Evolutionary conservation across 345 rosid genomes (phyloP).

Genomic region (Sapria himalayana): DNA sequence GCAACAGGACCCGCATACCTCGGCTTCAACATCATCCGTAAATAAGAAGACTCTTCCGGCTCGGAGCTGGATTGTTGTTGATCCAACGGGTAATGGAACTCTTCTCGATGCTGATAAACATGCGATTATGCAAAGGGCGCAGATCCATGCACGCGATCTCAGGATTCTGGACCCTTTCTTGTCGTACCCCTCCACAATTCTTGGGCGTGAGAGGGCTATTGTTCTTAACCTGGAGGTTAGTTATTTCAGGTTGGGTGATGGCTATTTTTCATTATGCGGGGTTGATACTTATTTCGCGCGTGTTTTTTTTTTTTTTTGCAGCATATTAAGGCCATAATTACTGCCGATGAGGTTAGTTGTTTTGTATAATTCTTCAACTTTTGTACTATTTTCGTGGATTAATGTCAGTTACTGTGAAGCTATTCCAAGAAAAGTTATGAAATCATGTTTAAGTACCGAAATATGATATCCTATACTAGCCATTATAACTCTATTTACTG

Average conservation of each 20-base stretch:
- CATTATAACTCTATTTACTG: no score
- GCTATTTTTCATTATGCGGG: neutral
- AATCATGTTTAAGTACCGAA: no score
- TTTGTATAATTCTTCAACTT: neutral
- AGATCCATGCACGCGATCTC: conserved; percentile 96
- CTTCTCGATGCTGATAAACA: conserved; percentile 56
- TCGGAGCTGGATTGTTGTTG: conserved; percentile 48
- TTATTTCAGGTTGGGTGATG: neutral
- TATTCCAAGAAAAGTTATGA: no score
- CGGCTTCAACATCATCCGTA: conserved; percentile 9
- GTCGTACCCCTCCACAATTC: conserved; percentile 86
- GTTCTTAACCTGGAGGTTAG: conserved; percentile 80
- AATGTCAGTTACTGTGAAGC: no score
- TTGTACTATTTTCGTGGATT: no score
- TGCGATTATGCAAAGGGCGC: conserved; percentile 80
- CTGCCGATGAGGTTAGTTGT: conserved; percentile 67
- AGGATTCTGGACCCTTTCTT: conserved; percentile 81
- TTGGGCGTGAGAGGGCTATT: conserved; percentile 93
- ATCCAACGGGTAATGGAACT: conserved; percentile 28
- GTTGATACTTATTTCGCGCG: neutral
- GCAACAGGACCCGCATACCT: conserved; percentile 40
- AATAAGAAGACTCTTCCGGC: conserved; percentile 54
- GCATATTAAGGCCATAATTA: conserved; percentile 95
- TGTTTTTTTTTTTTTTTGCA: conserved; percentile 11
- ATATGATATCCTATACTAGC: no score